phyloP scores from a whole-genome alignment of 306 rosid genomes.

The Glycine latifolia region DNA sequence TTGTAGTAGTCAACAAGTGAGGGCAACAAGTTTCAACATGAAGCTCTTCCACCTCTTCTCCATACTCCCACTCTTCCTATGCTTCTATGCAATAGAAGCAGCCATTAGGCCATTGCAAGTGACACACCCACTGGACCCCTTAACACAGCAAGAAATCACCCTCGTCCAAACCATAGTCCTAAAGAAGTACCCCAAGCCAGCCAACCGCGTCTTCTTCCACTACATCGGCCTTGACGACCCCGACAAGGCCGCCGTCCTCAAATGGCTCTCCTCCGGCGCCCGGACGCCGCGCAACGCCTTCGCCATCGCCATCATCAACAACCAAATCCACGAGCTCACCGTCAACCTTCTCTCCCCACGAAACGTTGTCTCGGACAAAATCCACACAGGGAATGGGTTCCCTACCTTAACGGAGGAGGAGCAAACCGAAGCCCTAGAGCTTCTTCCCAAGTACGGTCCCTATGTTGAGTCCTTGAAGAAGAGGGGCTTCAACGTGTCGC shows the following conservation, averaged over 20 bases:
- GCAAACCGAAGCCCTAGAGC: neutral
- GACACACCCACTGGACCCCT: slow-evolving; percentile 48
- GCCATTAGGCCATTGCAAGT: neutral
- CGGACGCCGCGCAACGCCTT: slow-evolving; percentile 32
- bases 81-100: neutral
- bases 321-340: slow-evolving; percentile 5
- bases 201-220: slow-evolving; percentile 32
- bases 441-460: neutral
- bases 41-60: neutral
- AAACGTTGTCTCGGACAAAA: slow-evolving; percentile 12
- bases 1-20: neutral
- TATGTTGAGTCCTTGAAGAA: neutral
- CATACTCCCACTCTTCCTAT: neutral
- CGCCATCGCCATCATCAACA: slow-evolving; percentile 24
- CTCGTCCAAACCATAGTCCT: slow-evolving; percentile 39
- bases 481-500: neutral
- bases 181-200: neutral
- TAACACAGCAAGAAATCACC: slow-evolving; percentile 35
- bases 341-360: neutral
- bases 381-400: slow-evolving; percentile 30
- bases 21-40: neutral
- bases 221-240: slow-evolving; percentile 53
- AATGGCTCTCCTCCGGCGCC: neutral
- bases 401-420: neutral
- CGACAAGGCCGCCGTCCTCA: slow-evolving; percentile 20